phyloP scores from a whole-genome alignment of 176 grass and related monocot species.

The barley (Hordeum vulgare) region MorexV3_pseudomolecules_assembly NC_058522.1:351577397-351577896 shows the following conservation, averaged over 20 bases:
- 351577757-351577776: background rate
- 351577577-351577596: slow-evolving; percentile 53
- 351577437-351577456: background rate
- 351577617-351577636: slow-evolving; percentile 28
- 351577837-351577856: background rate
- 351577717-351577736: background rate
- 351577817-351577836: background rate
- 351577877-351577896: slow-evolving; percentile 18
- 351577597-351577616: slow-evolving; percentile 56
- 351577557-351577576: slow-evolving; percentile 89
- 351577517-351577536: slow-evolving; percentile 67
- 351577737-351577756: background rate
- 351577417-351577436: background rate
- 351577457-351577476: background rate
- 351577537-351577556: slow-evolving; percentile 42
- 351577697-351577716: background rate
- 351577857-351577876: slow-evolving; percentile 15
- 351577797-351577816: background rate
- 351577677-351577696: background rate
- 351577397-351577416: background rate
- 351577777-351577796: slow-evolving; percentile 5
- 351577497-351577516: slow-evolving; percentile 76
- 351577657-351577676: background rate
- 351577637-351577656: background rate
- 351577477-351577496: slow-evolving; percentile 22